phyloP scores from a whole-genome alignment of 2,329 filamentous ascomycete genomes.

The Alternaria angustiovoidea region DNA sequence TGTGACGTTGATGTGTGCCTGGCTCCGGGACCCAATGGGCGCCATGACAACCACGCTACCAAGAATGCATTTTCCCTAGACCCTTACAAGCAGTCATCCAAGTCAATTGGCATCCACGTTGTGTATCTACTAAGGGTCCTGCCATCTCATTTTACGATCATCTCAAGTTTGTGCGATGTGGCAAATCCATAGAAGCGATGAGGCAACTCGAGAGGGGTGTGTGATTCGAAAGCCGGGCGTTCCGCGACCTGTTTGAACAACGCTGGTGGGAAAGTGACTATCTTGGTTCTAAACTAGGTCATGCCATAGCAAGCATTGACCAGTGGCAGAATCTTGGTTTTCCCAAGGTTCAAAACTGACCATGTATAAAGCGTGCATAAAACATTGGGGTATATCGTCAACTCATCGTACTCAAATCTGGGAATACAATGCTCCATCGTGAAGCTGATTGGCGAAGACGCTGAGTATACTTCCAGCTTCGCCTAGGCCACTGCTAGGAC shows the following conservation, averaged over 20 bases:
- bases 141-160: neutral
- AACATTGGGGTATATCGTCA: neutral
- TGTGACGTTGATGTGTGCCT: slow-evolving; percentile 26
- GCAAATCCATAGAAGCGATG: neutral
- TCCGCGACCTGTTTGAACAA: neutral
- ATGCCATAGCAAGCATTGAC: slow-evolving; percentile 6
- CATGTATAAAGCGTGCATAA: neutral
- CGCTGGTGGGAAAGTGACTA: neutral
- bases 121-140: neutral
- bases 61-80: neutral
- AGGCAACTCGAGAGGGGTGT: neutral
- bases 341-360: neutral
- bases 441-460: slow-evolving; percentile 37
- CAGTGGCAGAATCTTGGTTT: slow-evolving; percentile 3
- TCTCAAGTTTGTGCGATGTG: neutral
- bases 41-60: slow-evolving; percentile 23
- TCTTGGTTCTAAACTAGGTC: neutral
- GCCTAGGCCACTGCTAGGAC: slow-evolving; percentile 35
- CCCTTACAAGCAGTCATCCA: neutral
- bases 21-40: slow-evolving; percentile 4
- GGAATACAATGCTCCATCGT: slow-evolving; percentile 23
- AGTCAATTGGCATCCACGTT: neutral
- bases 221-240: neutral
- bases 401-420: slow-evolving; percentile 11
- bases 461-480: slow-evolving; percentile 46